phyloP scores from a whole-genome alignment of 23 red algal species.

The Gracilariopsis chorda region DNA sequence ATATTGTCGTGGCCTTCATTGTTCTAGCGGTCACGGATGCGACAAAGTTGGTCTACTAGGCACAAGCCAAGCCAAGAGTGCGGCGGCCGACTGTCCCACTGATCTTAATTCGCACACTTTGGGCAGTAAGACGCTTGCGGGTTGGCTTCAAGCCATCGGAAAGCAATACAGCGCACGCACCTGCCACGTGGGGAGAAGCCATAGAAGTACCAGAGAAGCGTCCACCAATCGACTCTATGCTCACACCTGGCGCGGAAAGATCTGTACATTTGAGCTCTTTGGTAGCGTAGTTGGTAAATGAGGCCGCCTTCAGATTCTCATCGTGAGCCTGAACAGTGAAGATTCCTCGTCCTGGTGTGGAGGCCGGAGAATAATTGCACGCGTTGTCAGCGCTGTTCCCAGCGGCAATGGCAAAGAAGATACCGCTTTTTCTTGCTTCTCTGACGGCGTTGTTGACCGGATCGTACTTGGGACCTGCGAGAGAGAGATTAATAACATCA shows the following conservation, averaged over 20 bases:
- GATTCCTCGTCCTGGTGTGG: not conserved
- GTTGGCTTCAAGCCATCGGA: constrained; percentile 3
- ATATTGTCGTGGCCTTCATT: no score
- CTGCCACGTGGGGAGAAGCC: constrained; percentile 51
- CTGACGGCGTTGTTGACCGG: not conserved
- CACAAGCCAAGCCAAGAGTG: not conserved
- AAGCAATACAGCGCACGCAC: constrained; percentile 37
- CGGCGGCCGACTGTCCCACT: not conserved
- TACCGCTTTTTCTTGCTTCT: not conserved
- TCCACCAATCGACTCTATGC: constrained; percentile 6
- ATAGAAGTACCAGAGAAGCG: constrained; percentile 13
- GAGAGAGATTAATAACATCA: constrained; percentile 8
- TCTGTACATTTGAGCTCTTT: not conserved
- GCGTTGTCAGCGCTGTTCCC: constrained; percentile 10
- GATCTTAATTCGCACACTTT: not conserved
- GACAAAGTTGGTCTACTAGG: no score
- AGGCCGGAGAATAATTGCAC: not conserved
- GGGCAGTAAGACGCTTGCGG: not conserved
- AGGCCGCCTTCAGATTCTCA: not conserved
- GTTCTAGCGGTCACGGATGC: no score
- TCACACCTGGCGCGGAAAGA: constrained; percentile 26
- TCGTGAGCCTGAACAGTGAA: constrained; percentile 44
- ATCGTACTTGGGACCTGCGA: not conserved
- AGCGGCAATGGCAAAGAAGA: constrained; percentile 9
- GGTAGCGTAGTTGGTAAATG: constrained; percentile 21